These are phyloP conservation scores for Colletotrichum karsti DNA, from an alignment of 2,329 filamentous ascomycete species.

Conservation along the genomic window DNA sequence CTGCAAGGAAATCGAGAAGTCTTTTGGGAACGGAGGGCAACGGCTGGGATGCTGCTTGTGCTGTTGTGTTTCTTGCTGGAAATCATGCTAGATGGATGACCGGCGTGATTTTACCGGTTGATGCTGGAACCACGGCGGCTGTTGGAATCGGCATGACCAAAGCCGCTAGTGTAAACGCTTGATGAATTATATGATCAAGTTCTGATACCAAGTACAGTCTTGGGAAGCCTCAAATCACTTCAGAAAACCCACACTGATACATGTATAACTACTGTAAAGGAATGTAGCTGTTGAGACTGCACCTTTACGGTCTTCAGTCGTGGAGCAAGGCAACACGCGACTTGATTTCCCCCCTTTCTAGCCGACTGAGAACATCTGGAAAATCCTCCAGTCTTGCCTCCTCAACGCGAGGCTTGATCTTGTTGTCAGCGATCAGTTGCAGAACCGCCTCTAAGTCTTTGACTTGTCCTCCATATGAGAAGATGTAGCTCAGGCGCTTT, in stretches of 20 bases:
- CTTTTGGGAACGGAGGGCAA: constrained; percentile 51
- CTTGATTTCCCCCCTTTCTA: constrained; percentile 44
- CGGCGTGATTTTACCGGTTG: constrained; percentile 48
- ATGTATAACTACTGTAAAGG: too few relatives aligned
- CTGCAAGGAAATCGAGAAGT: constrained; percentile 46
- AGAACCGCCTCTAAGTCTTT: constrained; percentile 46
- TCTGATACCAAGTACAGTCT: too few relatives aligned
- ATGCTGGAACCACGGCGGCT: constrained; percentile 49
- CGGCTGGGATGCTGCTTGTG: constrained; percentile 51
- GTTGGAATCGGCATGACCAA: constrained; percentile 33
- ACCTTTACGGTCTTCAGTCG: background rate
- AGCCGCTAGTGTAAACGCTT: constrained; percentile 37
- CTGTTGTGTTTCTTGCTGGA: constrained; percentile 48
- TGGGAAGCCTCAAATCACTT: too few relatives aligned
- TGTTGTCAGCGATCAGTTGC: constrained; percentile 41
- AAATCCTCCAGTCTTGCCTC: constrained; percentile 41
- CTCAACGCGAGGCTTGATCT: constrained; percentile 44
- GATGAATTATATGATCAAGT: too few relatives aligned
- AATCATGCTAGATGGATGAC: constrained; percentile 54
- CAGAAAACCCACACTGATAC: too few relatives aligned
- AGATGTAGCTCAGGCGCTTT: constrained; percentile 50
- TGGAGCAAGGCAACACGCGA: constrained; percentile 33
- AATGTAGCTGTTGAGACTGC: too few relatives aligned
- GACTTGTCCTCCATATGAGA: constrained; percentile 52
- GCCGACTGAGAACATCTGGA: constrained; percentile 39